Base-by-base conservation (phyloP, 805 yeast species). In the Nakazawaea anatomiae region DNA sequence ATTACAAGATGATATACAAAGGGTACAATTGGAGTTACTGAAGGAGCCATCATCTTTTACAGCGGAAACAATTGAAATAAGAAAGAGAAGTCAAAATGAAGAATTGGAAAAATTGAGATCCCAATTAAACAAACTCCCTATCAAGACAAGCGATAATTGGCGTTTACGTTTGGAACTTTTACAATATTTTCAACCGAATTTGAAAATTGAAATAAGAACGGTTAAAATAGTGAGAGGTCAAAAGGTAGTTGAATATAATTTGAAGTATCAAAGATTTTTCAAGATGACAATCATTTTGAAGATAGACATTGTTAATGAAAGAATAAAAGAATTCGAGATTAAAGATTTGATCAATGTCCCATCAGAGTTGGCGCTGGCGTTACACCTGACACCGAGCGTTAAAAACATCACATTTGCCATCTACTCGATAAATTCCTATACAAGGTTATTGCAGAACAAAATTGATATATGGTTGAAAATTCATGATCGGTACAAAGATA, bases 131-230 rank as follows among this genome's bases (percentile, higher is more conserved):
- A 58, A 55, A 31, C 51, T 66, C 11, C 71, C 71, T 1, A 58
- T 64, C 1, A 39, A 62, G 5, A 18, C 25, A 18, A 18, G 25
- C 25, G 41, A 48, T 11, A 62, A 67, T 49, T 58, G 67, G 48
- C 54, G 44, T 6, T 50, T 55, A 35, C 48, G 70, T 29, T 44
- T 65, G 18, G 34, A 52, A 35, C 46, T 60, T 4, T 50, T 60
- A 10, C 54, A 54, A 32, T 14, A 57, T 42, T 65, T 66, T 47
- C 65, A 58, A 50, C 70, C 68, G 1, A 34, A 57, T 45, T 58
- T 67, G 65, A 51, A 53, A 29, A 56, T 65, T 10, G 39, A 44
- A 10, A 52, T 52, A 30, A 35, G 36, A 2, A 42, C 50, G 12
- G 18, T 50, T 2, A 18, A 35, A 3, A n/a, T 42, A 6, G 18